Base-by-base conservation (phyloP, 768 basidiomycete genomes). In the Dentipellis sp. region DNA sequence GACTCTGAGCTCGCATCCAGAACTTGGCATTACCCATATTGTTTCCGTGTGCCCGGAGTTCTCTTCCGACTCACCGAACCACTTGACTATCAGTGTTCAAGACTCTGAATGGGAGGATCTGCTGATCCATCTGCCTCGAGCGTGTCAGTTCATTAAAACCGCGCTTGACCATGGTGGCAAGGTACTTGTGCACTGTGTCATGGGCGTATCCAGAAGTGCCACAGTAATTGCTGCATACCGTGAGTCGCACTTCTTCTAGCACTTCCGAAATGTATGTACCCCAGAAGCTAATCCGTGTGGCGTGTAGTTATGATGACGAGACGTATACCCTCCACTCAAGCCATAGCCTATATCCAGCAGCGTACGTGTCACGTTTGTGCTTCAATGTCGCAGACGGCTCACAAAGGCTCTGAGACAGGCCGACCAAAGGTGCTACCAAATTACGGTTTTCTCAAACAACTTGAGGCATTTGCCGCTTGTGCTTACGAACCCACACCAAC, bases 191-290 rank as follows among this genome's bases (percentile, higher is more conserved):
- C 87, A 89, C 59, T 88, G 87, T 64, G 72, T 82, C 10, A 84
- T 86, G 79, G 88, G 87, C 5, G 69, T 88, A 8, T 89, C 84
- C 0, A 74, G 87, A 58, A 87, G 85, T 59, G 72, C 80, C 39
- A 81, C 86, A 5, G 84, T 90, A 19, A 77, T 90, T 54, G 84
- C 84, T 40, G 89, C 88, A 45, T 91, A 91, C 64, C 68, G 89
- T 90, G 65, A 70, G 86, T 66, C 23, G 53, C 52, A 17, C 10
- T n/a, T 1, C 4, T 17, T 50, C 37, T 21, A 7, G 37, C 2
- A 4, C n/a, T 29, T 29, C 29, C 29, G 3, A 29, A 29, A 29
- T 29, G 21, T 36, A 50, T 14, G 29, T 3, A 29, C 6, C 29
- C 29, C 29, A 3, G 29, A 29, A 3, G 3, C 29, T 29, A 6